Evolutionary conservation across 2,329 filamentous ascomycete species (phyloP).

Genomic region (Ophiostoma angusticollis): DNA sequence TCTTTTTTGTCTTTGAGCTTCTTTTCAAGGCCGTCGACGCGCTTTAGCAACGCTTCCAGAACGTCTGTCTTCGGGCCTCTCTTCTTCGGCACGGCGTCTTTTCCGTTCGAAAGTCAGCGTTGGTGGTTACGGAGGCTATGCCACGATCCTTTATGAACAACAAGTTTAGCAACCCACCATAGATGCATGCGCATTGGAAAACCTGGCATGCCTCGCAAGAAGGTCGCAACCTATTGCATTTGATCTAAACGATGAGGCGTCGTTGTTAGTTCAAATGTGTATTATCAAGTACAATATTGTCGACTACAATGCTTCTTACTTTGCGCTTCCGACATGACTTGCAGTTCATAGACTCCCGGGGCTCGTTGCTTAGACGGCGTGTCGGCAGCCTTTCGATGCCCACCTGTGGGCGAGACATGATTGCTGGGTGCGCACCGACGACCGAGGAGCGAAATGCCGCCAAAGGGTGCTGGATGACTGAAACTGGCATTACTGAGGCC

Average conservation of each 20-base stretch:
- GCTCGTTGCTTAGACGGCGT: constrained; percentile 59
- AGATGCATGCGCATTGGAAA: constrained; percentile 78
- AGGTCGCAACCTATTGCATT: constrained; percentile 75
- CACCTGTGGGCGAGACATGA: constrained; percentile 63
- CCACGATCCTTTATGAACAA: neutral
- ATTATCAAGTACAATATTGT: neutral
- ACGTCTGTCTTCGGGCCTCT: constrained; percentile 84
- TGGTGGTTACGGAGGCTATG: neutral
- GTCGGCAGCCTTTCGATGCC: constrained; percentile 68
- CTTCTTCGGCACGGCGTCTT: constrained; percentile 86
- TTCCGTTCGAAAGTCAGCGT: no score
- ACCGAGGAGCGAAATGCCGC: constrained; percentile 19
- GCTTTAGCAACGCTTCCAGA: constrained; percentile 68
- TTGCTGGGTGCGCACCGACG: constrained; percentile 33
- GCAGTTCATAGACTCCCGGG: constrained; percentile 87
- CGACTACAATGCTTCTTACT: constrained; percentile 34
- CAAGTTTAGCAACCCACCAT: constrained; percentile 46
- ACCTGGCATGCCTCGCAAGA: constrained; percentile 82
- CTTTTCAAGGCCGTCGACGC: constrained; percentile 75
- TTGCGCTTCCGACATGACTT: constrained; percentile 89
- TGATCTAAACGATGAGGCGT: constrained; percentile 52
- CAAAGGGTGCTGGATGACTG: constrained; percentile 28
- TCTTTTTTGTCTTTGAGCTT: constrained; percentile 56
- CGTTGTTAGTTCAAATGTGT: neutral
- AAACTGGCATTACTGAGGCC: constrained; percentile 25